Evolutionary conservation across 2,329 filamentous ascomycete genomes (phyloP).

Genomic region (Aspergillus brasiliensis): DNA sequence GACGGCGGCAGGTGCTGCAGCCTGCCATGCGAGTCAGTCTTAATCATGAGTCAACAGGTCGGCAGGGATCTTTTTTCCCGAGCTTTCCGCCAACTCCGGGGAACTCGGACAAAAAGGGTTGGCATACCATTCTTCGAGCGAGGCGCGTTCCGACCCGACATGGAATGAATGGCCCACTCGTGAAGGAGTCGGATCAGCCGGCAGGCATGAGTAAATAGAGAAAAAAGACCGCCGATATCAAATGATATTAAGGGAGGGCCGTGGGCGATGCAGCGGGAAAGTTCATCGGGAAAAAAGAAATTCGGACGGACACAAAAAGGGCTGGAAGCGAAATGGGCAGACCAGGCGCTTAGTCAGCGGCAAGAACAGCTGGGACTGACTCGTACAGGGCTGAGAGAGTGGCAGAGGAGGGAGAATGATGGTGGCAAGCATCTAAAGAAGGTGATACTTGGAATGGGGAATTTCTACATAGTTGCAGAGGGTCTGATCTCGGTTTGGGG

Average conservation of each 20-base stretch:
- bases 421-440: neutral
- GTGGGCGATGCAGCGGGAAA: neutral
- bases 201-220: slow-evolving; percentile 14
- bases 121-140: slow-evolving; percentile 42
- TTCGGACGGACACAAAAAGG: no score
- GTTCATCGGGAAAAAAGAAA: neutral
- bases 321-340: no score
- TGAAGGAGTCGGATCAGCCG: slow-evolving; percentile 5
- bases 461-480: neutral
- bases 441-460: neutral
- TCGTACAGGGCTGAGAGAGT: neutral
- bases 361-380: neutral
- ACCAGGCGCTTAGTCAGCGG: neutral
- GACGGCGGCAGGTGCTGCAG: slow-evolving; percentile 42
- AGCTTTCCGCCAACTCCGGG: slow-evolving; percentile 11
- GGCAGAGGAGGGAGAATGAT: neutral
- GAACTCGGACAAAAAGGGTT: neutral
- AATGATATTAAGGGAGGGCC: neutral
- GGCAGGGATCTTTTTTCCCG: neutral
- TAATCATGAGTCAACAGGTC: slow-evolving; percentile 5
- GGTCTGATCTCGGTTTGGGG: neutral
- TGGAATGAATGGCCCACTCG: slow-evolving; percentile 23
- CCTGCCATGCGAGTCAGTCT: slow-evolving; percentile 24
- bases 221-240: neutral
- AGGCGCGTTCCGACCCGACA: slow-evolving; percentile 41